Base-by-base conservation (phyloP, 805 yeast species). In the Hanseniaspora hatyaiensis region DNA sequence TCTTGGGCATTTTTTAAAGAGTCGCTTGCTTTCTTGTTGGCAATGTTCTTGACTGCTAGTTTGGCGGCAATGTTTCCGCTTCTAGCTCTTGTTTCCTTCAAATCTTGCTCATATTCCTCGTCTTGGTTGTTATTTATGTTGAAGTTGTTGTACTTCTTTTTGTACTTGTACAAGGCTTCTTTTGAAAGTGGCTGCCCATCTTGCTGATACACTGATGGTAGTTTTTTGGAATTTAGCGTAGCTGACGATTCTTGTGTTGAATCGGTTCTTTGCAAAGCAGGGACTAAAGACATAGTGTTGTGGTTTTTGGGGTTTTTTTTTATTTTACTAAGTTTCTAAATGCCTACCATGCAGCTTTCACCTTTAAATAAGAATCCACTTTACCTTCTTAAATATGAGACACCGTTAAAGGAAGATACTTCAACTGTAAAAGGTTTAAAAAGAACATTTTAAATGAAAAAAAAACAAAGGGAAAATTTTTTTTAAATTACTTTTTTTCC, bases 11-110 rank as follows among this genome's bases (percentile, higher is more conserved):
- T 31, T 3, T 13, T 15, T 13, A 26, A 6, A 8, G 39, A 18
- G 2, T 30, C 31, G 8, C 3, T 36, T 15, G 31, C 32, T 19
- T 28, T 29, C 11, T 34, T 55, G 52, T 72, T 74, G 32, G 80
- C 74, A 2, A 77, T 70, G 60, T 78, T 82, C 2, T 82, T 65
- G 11, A 78, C 73, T 6, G 83, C 94, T 52, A 81, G 67, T 47
- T 80, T 65, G 1, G 92, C 92, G 41, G 94, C 89, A 5, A 82
- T 75, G 58, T 79, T 86, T 13, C 84, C 73, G 24, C 87, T 84
- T 19, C 52, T 49, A 8, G 60, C 55, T 34, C 74, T 70, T 50
- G 78, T 71, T 52, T 74, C 71, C 26, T 80, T 82, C 4, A 37
- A 4, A 2, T 45, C 49, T n/a, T 37, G 37, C 8, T 45, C 49